These are phyloP conservation scores for Stylosanthes scabra DNA, from an alignment of 331 rosid genomes.

Conservation along the genomic window DNA sequence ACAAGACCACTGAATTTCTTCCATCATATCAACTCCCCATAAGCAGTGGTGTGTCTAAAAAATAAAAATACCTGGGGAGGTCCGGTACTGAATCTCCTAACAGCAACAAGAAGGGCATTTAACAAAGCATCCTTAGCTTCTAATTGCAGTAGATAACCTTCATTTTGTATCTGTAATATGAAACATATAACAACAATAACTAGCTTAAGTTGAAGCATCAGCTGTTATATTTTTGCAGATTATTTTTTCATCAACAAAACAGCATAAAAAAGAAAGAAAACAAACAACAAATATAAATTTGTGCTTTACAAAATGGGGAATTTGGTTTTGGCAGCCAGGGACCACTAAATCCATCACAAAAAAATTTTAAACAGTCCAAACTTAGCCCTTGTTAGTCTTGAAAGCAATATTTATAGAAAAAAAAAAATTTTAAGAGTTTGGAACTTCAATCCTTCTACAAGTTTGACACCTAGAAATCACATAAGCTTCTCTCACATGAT, in stretches of 20 bases:
- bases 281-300: slow-evolving; percentile 4
- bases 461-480: slow-evolving; percentile 2
- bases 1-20: slow-evolving; percentile 7
- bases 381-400: neutral
- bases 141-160: slow-evolving; percentile 68
- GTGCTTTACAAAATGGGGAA: slow-evolving; percentile 11
- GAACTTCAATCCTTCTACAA: slow-evolving; percentile 7
- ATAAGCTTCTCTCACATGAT: neutral
- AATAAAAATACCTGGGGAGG: slow-evolving; percentile 75
- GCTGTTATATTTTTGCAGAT: neutral
- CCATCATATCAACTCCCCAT: neutral
- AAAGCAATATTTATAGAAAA: neutral
- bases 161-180: slow-evolving; percentile 80
- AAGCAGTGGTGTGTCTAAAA: neutral
- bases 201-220: neutral
- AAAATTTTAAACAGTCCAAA: neutral
- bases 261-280: neutral
- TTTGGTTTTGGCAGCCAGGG: slow-evolving; percentile 16
- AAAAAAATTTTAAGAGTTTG: neutral
- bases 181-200: slow-evolving; percentile 31
- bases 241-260: slow-evolving; percentile 13
- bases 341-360: slow-evolving; percentile 17
- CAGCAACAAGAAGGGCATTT: slow-evolving; percentile 88
- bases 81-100: slow-evolving; percentile 79
- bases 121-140: slow-evolving; percentile 86